These are phyloP conservation scores for Solanum raphanifolium DNA, from an alignment of 257 asterid species.

Conservation along the genomic window DNA sequence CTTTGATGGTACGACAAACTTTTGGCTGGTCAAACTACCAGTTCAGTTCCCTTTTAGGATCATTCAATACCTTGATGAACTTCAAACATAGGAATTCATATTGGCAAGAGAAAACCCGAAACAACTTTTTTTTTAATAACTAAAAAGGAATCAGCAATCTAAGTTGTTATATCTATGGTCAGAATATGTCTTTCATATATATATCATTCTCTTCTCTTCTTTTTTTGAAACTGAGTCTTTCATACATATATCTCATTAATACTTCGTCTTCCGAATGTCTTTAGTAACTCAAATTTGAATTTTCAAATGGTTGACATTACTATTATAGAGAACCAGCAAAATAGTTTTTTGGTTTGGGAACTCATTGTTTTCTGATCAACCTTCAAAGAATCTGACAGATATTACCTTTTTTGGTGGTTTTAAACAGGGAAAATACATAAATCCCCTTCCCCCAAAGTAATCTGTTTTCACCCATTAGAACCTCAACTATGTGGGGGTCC, in stretches of 20 bases:
- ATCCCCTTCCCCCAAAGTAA: not conserved
- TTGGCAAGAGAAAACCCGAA: not conserved
- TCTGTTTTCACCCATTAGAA: not conserved
- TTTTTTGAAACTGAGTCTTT: not conserved
- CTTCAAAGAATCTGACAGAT: not conserved
- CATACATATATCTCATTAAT: not conserved
- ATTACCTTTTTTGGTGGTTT: not conserved
- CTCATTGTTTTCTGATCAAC: not conserved
- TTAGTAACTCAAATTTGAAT: not conserved
- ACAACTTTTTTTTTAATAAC: too few species aligned
- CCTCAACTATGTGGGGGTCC: not conserved
- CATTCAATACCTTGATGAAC: not conserved
- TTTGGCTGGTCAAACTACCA: not conserved
- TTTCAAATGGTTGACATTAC: not conserved
- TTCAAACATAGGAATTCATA: not conserved
- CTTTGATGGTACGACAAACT: not conserved
- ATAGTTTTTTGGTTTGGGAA: not conserved
- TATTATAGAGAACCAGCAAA: not conserved
- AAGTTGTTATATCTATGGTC: not conserved
- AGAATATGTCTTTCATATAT: not conserved
- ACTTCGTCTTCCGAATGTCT: not conserved
- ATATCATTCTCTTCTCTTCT: not conserved
- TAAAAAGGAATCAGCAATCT: not conserved
- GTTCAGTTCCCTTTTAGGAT: not conserved
- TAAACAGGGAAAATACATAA: not conserved